Evolutionary conservation across 1,139 yeast genomes (phyloP), one percentile per base, ranked within the genome.

Genomic region (Kurtzmaniella quercitrusa): DNA sequence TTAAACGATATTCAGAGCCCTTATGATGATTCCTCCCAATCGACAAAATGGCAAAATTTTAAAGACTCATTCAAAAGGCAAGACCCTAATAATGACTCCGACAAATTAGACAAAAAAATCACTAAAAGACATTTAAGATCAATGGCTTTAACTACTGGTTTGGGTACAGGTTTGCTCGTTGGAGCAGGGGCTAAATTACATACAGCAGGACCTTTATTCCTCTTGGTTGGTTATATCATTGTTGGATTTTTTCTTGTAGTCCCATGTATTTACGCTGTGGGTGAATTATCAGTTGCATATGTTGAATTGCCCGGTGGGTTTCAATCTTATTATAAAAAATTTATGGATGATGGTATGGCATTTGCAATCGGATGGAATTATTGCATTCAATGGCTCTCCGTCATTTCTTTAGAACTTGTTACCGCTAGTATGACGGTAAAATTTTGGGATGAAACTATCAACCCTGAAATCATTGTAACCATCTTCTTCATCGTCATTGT

Each of bases 401-500:
- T 57, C 40, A 49, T 59, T 9, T 63, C 65, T 2, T 46, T 58
- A 42, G 63, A 59, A 42, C 50, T 59, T 21, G 61, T 58, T 10
- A 56, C 59, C 8, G 55, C 56, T 21, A 46, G 59, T 14, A 53
- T 59, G 48, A 57, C 61, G 7, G 47, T 59, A 45, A 48, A 52
- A 19, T 58, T 48, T 45, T 59, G 63, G 63, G 25, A 36, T 21
- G 38, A 36, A 36, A 12, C 50, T 1, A 55, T 69, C 31, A 60
- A 68, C 50, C 56, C 75, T 1, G 73, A 70, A 48, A 69, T 66
- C 12, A 68, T 67, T 53, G 75, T 70, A 14, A 60, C 65, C 7
- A 67, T 70, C 4, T 68, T 71, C 49, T 65, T 64, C 40, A 53
- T 60, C n/a, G 57, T 69, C 10, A 59, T 71, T 41, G 53, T 67